These are phyloP conservation scores for Lasiosphaeria miniovina DNA, from an alignment of 495 filamentous ascomycete genomes.

Conservation along the genomic window DNA sequence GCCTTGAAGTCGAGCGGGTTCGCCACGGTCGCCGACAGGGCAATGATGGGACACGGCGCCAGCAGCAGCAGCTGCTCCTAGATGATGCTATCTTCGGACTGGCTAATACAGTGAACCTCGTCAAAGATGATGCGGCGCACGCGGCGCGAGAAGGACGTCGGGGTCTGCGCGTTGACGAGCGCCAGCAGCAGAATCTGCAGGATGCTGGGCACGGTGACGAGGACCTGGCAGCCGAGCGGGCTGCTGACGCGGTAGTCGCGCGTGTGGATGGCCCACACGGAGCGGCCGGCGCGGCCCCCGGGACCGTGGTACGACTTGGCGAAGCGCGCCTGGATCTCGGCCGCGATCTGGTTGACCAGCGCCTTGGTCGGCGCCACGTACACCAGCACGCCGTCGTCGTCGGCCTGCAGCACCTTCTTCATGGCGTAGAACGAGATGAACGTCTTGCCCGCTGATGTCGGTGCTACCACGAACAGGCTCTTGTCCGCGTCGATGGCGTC, in stretches of 20 bases:
- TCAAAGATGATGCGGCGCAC: conserved; percentile 78
- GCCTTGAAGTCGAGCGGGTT: conserved; percentile 67
- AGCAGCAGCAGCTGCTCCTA: conserved; percentile 79
- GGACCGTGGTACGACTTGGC: conserved; percentile 50
- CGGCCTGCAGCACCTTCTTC: conserved; percentile 64
- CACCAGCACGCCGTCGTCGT: conserved; percentile 66
- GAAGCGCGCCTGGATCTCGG: conserved; percentile 64
- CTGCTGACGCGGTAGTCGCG: conserved; percentile 70
- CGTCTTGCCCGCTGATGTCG: conserved; percentile 65
- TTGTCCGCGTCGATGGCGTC: conserved; percentile 66
- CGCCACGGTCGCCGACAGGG: conserved; percentile 75
- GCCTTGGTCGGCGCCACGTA: conserved; percentile 83
- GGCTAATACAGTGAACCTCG: conserved; percentile 78
- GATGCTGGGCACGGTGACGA: conserved; percentile 75
- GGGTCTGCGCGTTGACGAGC: conserved; percentile 53
- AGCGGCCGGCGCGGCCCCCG: conserved; percentile 47
- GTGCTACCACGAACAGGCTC: conserved; percentile 72
- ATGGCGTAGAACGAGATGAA: conserved; percentile 69
- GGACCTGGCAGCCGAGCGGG: conserved; percentile 65
- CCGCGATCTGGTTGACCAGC: conserved; percentile 78
- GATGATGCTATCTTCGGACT: conserved; percentile 71
- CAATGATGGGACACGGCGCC: conserved; percentile 74
- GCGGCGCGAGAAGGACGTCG: conserved; percentile 55
- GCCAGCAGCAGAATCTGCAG: conserved; percentile 75
- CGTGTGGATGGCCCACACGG: conserved; percentile 78